A percentile compares a stretch with the other conserved stretches of the same genome.
Conservation (phyloP, 768 basidiomycete genomes). For the Leucocoprinus birnbaumii region DNA sequence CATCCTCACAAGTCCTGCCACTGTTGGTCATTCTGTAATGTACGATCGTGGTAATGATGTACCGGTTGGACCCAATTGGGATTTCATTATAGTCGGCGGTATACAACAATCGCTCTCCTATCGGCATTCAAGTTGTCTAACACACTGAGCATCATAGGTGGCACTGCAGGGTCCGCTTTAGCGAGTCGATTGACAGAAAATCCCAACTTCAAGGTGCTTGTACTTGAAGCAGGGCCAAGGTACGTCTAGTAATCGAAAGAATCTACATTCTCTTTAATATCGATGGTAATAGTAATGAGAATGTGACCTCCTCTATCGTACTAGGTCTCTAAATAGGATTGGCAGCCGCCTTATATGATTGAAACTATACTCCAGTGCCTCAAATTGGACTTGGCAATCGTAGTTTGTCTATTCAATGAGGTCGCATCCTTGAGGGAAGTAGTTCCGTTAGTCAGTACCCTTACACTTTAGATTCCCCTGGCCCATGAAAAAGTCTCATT, state of each 20-base stretch:
- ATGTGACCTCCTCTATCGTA: conserved; percentile 13
- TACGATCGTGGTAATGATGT: neutral
- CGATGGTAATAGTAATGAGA: conserved; percentile 16
- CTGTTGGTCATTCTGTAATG: neutral
- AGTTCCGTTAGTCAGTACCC: conserved; percentile 24
- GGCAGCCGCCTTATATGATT: conserved; percentile 13
- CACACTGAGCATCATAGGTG: conserved; percentile 17
- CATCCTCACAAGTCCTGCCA: neutral
- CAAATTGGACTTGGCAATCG: conserved; percentile 23
- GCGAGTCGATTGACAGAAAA: conserved; percentile 24
- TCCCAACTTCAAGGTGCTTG: conserved; percentile 16
- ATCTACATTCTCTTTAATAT: neutral
- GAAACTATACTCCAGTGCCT: conserved; percentile 28
- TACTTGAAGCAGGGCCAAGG: conserved; percentile 26
- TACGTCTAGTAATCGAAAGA: neutral
- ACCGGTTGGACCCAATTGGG: neutral
- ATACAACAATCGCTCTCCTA: too few species aligned
- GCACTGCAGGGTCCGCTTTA: conserved; percentile 23
- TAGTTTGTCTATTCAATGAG: conserved; percentile 21
- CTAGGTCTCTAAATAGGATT: conserved; percentile 6
- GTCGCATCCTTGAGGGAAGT: conserved; percentile 27
- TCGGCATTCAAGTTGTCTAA: too few species aligned
- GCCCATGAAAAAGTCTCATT: neutral
- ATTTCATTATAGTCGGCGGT: conserved; percentile 21
- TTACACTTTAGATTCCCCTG: too few species aligned